Conservation (phyloP, 345 rosid genomes). For the Syzygium aromaticum region DNA sequence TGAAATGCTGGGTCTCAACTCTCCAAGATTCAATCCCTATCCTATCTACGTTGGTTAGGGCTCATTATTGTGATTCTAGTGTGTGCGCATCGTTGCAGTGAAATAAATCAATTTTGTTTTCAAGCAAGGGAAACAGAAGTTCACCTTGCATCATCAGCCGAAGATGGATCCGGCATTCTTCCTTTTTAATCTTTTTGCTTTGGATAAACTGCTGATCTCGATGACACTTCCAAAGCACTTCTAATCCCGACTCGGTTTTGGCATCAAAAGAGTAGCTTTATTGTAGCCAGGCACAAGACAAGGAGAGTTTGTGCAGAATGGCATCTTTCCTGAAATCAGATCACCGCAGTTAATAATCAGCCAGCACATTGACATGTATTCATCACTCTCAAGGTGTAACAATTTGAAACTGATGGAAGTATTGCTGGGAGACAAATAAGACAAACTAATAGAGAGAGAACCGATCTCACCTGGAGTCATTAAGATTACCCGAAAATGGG, state of each 20-base stretch:
- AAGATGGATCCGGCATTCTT: not conserved
- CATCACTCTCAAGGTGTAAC: not conserved
- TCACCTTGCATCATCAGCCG: not conserved
- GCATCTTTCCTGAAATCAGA: not conserved
- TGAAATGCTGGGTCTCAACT: not conserved
- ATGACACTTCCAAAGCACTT: not conserved
- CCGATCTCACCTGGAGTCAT: not conserved
- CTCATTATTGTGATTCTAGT: not conserved
- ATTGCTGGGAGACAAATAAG: not conserved
- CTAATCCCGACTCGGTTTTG: not conserved
- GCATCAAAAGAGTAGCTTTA: not conserved
- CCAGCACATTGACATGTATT: not conserved
- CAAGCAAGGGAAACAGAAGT: not conserved
- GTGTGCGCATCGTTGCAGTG: not conserved
- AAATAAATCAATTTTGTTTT: not conserved
- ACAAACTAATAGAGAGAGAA: not conserved
- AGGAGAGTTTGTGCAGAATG: not conserved
- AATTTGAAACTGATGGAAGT: not conserved
- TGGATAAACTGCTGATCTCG: not conserved
- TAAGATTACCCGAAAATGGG: not conserved
- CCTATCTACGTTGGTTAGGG: not conserved
- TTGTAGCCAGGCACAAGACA: not conserved
- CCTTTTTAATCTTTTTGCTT: not conserved
- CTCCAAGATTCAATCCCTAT: not conserved
- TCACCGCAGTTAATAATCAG: not conserved